Evolutionary conservation across 1,284 basidiomycete genomes (phyloP), one percentile per base, ranked within the genome.

Genomic region (Farysia itapuensis): DNA sequence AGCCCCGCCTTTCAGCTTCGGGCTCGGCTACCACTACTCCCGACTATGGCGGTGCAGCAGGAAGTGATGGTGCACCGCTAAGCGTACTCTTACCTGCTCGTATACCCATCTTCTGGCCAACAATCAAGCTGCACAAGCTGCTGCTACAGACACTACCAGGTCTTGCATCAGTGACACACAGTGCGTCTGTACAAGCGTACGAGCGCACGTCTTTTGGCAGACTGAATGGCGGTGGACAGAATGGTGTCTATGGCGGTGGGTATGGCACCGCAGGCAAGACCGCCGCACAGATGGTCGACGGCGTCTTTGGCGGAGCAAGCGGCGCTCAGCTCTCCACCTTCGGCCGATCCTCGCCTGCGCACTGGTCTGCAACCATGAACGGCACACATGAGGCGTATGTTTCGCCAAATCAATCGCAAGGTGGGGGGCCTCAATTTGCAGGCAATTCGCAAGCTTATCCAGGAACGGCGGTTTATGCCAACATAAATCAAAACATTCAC

Each of bases 81-180:
- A 61, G 69, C 22, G 25, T 44, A 20, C 43, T 67, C 14, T 35
- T 73, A 13, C 74, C 72, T 12, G 54, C 63, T 11, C 61, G 74
- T n/a, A 38, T 75, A 14, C 67, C 74, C 15, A 37, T 75, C 25
- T 75, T 75, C 29, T 70, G 69, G 66, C 67, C 68, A 12, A 74
- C 74, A 13, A 54, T 68, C 28, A 53, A 56, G 28, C 35, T 67
- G 21, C 67, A 63, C 16, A 47, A 48, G 7, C 25, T 54, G 30
- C 30, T 56, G 18, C 14, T 61, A 24, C 39, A 31, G 21, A 28
- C 43, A 11, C 24, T 61, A n/a, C 58, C 51, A 8, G 31, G 35
- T 16, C 28, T 51, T 5, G 44, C 47, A 2, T 43, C 51, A 14
- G 48, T 43, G 16, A 45, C 51, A 7, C 38, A 43, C 3, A 40